Evolutionary conservation across 352 stramenopile genomes (phyloP).

Genomic region (Globisporangium cylindrosporum): DNA sequence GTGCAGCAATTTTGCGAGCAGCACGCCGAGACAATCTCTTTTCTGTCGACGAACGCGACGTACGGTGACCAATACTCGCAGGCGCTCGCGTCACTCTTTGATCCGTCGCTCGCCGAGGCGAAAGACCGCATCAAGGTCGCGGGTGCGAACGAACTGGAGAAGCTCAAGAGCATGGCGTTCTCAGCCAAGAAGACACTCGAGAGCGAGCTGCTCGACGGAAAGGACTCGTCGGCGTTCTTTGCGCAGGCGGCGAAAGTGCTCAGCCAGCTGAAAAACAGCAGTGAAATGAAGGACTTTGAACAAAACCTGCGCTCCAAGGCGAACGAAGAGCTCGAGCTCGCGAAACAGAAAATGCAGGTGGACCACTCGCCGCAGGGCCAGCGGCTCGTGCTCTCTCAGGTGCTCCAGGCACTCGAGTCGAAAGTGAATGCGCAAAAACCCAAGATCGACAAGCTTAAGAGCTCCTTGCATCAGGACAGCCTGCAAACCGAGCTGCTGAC

Average conservation of each 20-base stretch:
- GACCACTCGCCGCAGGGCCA: slow-evolving; percentile 26
- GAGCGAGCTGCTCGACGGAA: slow-evolving; percentile 60
- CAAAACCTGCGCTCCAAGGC: slow-evolving; percentile 44
- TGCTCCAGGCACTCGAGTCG: slow-evolving; percentile 58
- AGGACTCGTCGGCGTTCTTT: slow-evolving; percentile 62
- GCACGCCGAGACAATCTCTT: slow-evolving; percentile 68
- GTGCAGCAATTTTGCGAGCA: slow-evolving; percentile 70
- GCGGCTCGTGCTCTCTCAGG: slow-evolving; percentile 54
- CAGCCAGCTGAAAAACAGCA: slow-evolving; percentile 57
- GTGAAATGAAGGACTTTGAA: slow-evolving; percentile 51
- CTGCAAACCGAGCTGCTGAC: slow-evolving; percentile 42
- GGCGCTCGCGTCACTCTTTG: slow-evolving; percentile 52
- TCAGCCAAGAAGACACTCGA: slow-evolving; percentile 61
- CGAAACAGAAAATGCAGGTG: slow-evolving; percentile 31
- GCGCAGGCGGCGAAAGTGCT: slow-evolving; percentile 55
- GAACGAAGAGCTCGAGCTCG: slow-evolving; percentile 35
- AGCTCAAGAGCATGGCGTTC: slow-evolving; percentile 49
- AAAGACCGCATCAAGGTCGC: slow-evolving; percentile 47
- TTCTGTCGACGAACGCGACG: slow-evolving; percentile 65
- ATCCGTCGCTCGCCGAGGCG: slow-evolving; percentile 62
- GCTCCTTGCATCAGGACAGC: slow-evolving; percentile 33
- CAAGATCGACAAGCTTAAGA: slow-evolving; percentile 39
- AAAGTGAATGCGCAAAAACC: slow-evolving; percentile 46
- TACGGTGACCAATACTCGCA: slow-evolving; percentile 70
- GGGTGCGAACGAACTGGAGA: slow-evolving; percentile 45